Conservation (phyloP, 1,139 yeast species). For the Hansenula anomala region DNA sequence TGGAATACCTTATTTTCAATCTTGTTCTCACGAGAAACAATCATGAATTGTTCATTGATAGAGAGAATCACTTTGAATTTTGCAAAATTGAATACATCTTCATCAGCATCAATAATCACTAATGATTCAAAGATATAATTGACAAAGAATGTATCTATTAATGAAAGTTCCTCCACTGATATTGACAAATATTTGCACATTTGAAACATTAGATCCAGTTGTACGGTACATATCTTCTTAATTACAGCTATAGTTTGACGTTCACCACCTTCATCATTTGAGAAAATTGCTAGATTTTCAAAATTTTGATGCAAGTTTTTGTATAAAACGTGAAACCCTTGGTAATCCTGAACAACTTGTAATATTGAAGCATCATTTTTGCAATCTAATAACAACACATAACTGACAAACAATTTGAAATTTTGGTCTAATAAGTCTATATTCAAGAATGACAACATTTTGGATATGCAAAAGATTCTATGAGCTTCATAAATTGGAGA, state of each 20-base stretch:
- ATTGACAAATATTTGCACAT: slow-evolving; percentile 46
- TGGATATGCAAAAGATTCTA: slow-evolving; percentile 38
- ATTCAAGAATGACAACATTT: slow-evolving; percentile 37
- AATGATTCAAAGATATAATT: slow-evolving; percentile 48
- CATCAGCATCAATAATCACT: slow-evolving; percentile 35
- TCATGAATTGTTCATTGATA: slow-evolving; percentile 81
- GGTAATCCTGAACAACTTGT: slow-evolving; percentile 42
- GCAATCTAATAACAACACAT: slow-evolving; percentile 44
- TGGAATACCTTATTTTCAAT: slow-evolving; percentile 46
- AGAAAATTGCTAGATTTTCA: slow-evolving; percentile 11
- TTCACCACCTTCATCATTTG: slow-evolving; percentile 8
- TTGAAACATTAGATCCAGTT: slow-evolving; percentile 49
- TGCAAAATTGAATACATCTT: slow-evolving; percentile 62
- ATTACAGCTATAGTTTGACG: slow-evolving; percentile 14
- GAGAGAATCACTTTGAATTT: slow-evolving; percentile 71
- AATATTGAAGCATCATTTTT: slow-evolving; percentile 36
- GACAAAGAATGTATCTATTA: slow-evolving; percentile 49
- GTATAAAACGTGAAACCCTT: slow-evolving; percentile 42
- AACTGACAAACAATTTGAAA: slow-evolving; percentile 41
- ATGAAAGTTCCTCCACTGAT: slow-evolving; percentile 35
- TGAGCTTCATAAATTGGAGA: slow-evolving; percentile 31
- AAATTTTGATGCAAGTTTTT: slow-evolving; percentile 32
- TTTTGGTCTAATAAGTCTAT: slow-evolving; percentile 33
- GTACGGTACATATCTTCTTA: slow-evolving; percentile 36
- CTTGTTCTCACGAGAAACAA: slow-evolving; percentile 40